phyloP scores from a whole-genome alignment of 2,329 filamentous ascomycete genomes.

The Aureobasidium namibiae region DNA sequence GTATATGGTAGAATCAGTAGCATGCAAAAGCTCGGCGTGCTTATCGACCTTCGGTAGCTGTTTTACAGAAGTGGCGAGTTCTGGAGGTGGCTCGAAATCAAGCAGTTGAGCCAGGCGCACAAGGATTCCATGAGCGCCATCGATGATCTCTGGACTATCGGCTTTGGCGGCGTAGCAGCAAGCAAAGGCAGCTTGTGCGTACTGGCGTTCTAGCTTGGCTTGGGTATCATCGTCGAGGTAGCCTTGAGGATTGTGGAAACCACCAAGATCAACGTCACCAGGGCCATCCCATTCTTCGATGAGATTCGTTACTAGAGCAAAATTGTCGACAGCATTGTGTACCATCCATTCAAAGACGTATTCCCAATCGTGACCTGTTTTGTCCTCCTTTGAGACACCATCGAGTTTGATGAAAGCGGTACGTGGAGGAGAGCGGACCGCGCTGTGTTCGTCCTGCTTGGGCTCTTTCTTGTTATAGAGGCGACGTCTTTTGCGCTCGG shows the following conservation, averaged over 20 bases:
- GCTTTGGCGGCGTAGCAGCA: conserved; percentile 60
- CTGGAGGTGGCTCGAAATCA: conserved; percentile 49
- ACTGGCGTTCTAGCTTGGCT: conserved; percentile 52
- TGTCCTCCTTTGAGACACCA: conserved; percentile 22
- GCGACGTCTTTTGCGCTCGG: conserved; percentile 47
- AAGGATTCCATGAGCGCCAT: conserved; percentile 53
- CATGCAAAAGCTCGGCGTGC: conserved; percentile 25
- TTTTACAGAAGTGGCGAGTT: conserved; percentile 34
- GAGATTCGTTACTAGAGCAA: conserved; percentile 54
- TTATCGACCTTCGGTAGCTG: conserved; percentile 35
- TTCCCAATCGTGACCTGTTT: conserved; percentile 57
- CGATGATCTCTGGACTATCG: conserved; percentile 49
- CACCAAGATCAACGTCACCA: conserved; percentile 59
- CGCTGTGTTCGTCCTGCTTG: not conserved
- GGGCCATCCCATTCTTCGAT: conserved; percentile 69
- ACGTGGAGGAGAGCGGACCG: not conserved
- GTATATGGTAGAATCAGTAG: conserved; percentile 22
- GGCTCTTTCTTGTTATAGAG: conserved; percentile 19
- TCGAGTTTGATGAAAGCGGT: conserved; percentile 18
- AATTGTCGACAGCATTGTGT: conserved; percentile 49
- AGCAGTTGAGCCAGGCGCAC: conserved; percentile 52
- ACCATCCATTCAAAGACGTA: conserved; percentile 60
- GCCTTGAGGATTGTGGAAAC: conserved; percentile 41
- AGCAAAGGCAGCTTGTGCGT: conserved; percentile 60
- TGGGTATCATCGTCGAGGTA: conserved; percentile 55